phyloP scores from a whole-genome alignment of 306 rosid genomes.

The Acacia melanoxylon region DNA sequence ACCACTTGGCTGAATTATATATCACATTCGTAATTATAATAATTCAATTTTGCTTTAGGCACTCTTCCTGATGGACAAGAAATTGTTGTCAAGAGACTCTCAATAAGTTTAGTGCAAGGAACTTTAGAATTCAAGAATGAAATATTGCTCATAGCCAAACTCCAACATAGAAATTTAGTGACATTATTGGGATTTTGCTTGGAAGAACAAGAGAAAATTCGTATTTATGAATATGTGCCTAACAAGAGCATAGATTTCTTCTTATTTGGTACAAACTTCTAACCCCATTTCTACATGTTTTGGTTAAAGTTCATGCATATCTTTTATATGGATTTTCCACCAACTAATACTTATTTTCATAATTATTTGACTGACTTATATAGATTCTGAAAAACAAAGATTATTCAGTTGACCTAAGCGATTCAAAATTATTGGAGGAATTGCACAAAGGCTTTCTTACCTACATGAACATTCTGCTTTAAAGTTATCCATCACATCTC shows the following conservation, averaged over 20 bases:
- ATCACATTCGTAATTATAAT: not conserved
- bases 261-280: not conserved
- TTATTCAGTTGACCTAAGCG: not conserved
- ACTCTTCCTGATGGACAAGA: not conserved
- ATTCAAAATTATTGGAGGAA: not conserved
- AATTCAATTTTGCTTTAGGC: not conserved
- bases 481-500: not conserved
- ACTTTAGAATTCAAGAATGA: not conserved
- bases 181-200: not conserved
- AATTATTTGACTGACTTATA: not conserved
- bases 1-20: no score
- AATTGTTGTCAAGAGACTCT: not conserved
- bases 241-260: not conserved
- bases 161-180: not conserved
- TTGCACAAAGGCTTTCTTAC: not conserved
- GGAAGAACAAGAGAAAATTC: not conserved
- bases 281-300: not conserved
- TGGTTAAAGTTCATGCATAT: not conserved
- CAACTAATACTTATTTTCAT: not conserved
- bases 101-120: not conserved
- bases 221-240: not conserved
- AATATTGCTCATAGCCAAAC: not conserved
- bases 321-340: not conserved
- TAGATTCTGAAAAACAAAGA: not conserved
- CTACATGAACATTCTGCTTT: not conserved